A percentile compares a stretch with the other conserved stretches of the same genome.
Conservation (phyloP, 192 early-diverging fungal species). For the Powellomyces hirtus region DNA sequence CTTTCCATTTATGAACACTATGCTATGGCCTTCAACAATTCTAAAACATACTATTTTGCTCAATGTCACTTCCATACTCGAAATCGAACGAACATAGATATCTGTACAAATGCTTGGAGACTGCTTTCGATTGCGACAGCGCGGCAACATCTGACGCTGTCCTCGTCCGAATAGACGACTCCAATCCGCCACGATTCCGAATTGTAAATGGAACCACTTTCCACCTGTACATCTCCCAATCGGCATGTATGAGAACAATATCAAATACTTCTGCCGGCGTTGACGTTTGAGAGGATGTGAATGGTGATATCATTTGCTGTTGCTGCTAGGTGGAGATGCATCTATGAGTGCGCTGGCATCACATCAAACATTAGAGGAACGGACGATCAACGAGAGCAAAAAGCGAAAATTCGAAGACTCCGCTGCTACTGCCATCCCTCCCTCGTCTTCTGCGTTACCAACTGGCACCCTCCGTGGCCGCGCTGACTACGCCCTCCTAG, state of each 20-base stretch:
- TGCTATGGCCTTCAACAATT: too few relatives aligned
- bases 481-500: conserved; percentile 51
- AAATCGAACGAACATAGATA: too few relatives aligned
- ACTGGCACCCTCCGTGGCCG: conserved; percentile 53
- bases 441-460: neutral
- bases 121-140: too few relatives aligned
- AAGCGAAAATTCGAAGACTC: conserved; percentile 17
- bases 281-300: neutral
- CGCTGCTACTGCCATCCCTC: neutral
- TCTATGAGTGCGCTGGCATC: conserved; percentile 49
- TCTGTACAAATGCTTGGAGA: too few relatives aligned
- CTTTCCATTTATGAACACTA: too few relatives aligned
- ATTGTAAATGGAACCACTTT: conserved; percentile 35
- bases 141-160: too few relatives aligned
- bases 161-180: too few relatives aligned
- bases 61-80: too few relatives aligned
- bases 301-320: neutral
- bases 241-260: conserved; percentile 64
- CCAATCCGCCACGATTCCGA: neutral
- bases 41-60: too few relatives aligned
- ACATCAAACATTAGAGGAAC: conserved; percentile 34
- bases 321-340: conserved; percentile 68
- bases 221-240: conserved; percentile 75
- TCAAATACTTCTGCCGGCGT: neutral
- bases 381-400: conserved; percentile 34